Evolutionary conservation across 1,284 basidiomycete genomes (phyloP).

Genomic region (Paramarasmius palmivorus): DNA sequence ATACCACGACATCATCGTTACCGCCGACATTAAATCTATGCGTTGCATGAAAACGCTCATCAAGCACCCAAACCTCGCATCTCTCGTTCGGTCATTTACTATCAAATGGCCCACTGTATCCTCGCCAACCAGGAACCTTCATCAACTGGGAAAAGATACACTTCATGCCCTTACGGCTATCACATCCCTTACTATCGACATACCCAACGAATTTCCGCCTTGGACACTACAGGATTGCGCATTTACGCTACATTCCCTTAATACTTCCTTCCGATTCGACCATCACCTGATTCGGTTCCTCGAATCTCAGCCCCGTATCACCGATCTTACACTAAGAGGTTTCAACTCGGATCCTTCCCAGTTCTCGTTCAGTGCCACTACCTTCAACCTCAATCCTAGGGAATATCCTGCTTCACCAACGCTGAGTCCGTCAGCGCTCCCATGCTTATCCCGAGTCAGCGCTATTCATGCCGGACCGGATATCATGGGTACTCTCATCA

Average conservation of each 20-base stretch:
- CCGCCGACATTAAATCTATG: constrained; percentile 28
- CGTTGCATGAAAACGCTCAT: constrained; percentile 42
- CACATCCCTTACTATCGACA: constrained; percentile 47
- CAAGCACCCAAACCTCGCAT: constrained; percentile 30
- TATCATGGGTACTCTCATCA: constrained; percentile 45
- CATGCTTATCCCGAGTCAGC: constrained; percentile 48
- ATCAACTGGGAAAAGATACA: constrained; percentile 44
- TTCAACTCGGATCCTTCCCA: constrained; percentile 27
- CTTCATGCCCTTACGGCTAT: constrained; percentile 41
- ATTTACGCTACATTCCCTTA: constrained; percentile 45
- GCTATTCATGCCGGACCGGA: constrained; percentile 51
- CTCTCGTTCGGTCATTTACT: constrained; percentile 43
- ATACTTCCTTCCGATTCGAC: constrained; percentile 54
- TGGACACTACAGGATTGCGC: constrained; percentile 48
- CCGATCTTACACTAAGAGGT: constrained; percentile 55
- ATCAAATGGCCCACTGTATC: constrained; percentile 39
- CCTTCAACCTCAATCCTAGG: constrained; percentile 17
- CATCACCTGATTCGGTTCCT: constrained; percentile 50
- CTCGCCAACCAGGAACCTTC: constrained; percentile 41
- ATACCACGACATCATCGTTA: constrained; percentile 45
- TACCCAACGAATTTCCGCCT: constrained; percentile 32
- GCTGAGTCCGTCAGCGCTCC: constrained; percentile 43
- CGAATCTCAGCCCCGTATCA: constrained; percentile 45
- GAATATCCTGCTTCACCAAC: constrained; percentile 25
- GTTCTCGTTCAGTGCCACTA: constrained; percentile 24